These are phyloP conservation scores for Eucommia ulmoides DNA, from an alignment of 257 asterid genomes.

Conservation along the genomic window DNA sequence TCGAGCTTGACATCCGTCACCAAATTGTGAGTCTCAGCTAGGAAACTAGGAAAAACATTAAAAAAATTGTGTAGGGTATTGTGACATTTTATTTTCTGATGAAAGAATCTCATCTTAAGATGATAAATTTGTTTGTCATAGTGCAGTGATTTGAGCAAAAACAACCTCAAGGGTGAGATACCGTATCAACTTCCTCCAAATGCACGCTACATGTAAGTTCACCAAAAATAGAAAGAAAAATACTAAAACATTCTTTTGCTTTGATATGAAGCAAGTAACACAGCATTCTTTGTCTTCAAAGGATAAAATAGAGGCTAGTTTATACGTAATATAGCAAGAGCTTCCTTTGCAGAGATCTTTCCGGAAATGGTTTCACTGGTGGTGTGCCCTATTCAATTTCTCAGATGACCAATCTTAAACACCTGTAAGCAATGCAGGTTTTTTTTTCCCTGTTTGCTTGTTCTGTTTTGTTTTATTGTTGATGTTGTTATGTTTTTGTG, in stretches of 20 bases:
- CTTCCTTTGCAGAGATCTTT: conserved; percentile 27
- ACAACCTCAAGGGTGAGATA: conserved; percentile 39
- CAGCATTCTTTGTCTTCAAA: too few relatives aligned
- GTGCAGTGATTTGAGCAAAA: conserved; percentile 61
- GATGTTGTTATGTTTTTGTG: too few relatives aligned
- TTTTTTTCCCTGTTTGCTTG: not conserved
- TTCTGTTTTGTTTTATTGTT: too few relatives aligned
- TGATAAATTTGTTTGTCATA: conserved; percentile 25
- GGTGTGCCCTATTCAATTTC: conserved; percentile 45
- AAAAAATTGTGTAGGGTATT: too few relatives aligned
- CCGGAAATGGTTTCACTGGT: conserved; percentile 29
- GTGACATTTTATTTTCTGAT: conserved; percentile 2
- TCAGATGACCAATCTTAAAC: conserved; percentile 29
- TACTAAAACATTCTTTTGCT: too few relatives aligned
- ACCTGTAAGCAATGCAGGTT: conserved; percentile 22
- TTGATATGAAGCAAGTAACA: too few relatives aligned
- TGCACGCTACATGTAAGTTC: conserved; percentile 37
- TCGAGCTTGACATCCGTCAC: conserved; percentile 30
- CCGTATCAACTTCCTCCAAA: conserved; percentile 62
- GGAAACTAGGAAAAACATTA: not conserved
- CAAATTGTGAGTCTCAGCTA: conserved; percentile 36
- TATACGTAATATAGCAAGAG: not conserved
- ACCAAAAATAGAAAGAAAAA: too few relatives aligned
- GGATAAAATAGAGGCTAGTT: too few relatives aligned
- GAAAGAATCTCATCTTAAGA: conserved; percentile 12